Percentiles rank a stretch among this genome's conserved stretches.
Conservation (phyloP, 164 flowering plant species). For the Cinnamomum chago region DNA sequence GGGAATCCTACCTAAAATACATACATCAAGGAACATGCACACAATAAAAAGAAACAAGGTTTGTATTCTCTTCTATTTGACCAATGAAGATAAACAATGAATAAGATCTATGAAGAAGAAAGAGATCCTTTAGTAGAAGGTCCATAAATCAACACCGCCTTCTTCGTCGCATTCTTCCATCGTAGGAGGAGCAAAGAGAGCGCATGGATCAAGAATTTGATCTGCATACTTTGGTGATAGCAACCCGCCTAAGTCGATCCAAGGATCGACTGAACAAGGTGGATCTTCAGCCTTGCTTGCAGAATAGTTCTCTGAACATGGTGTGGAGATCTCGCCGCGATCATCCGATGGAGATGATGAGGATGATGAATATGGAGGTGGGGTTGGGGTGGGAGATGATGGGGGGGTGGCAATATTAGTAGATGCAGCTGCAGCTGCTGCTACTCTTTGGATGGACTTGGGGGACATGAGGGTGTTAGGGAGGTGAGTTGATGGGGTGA, state of each 20-base stretch:
- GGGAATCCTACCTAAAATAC: neutral
- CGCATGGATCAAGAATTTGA: conserved; percentile 14
- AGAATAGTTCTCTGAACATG: conserved; percentile 13
- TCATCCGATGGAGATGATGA: conserved; percentile 12
- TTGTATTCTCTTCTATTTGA: neutral
- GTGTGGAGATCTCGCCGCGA: conserved; percentile 6
- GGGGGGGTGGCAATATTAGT: conserved; percentile 12
- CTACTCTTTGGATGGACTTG: conserved; percentile 75
- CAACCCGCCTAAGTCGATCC: conserved; percentile 16
- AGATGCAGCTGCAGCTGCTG: conserved; percentile 56
- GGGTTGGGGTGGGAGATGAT: conserved; percentile 3
- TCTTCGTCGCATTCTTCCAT: conserved; percentile 23
- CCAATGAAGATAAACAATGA: neutral
- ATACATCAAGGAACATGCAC: neutral
- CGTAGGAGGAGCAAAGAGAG: conserved; percentile 8
- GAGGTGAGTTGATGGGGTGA: conserved; percentile 19
- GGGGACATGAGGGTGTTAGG: conserved; percentile 55
- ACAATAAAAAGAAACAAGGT: neutral
- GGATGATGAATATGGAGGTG: neutral
- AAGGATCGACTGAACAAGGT: conserved; percentile 9
- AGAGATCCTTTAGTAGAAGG: conserved; percentile 21
- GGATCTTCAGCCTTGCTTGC: conserved; percentile 8
- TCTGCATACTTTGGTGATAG: conserved; percentile 22
- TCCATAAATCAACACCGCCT: conserved; percentile 24
- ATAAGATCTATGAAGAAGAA: conserved; percentile 2